Base-by-base conservation (phyloP, 768 basidiomycete species). In the Gymnopilus dilepis region DNA sequence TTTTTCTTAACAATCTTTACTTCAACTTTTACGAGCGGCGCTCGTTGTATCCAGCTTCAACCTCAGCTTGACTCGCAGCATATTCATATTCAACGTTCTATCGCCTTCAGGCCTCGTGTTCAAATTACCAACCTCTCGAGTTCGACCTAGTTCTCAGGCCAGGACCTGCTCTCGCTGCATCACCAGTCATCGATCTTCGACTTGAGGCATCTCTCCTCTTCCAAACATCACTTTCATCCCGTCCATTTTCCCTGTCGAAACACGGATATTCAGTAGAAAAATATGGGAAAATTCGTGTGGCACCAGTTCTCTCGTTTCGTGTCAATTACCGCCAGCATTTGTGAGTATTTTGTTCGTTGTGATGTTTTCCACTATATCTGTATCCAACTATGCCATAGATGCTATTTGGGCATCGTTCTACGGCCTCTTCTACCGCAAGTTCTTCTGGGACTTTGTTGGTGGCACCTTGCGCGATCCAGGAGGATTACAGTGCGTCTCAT, bases 371-470 rank as follows among this genome's bases (percentile, higher is more conserved):
- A 58, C 17, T n/a, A 28, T n/a, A 19, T 31, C 48, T n/a, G 34
- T 50, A 13, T 48, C 61, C 56, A 7, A 37, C 33, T 53, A 3
- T 47, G 22, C 13, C 6, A 24, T 62, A 94, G 92, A 92, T 73
- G 85, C 87, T 59, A 78, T 94, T 8, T 94, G 92, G 93, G 88
- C 91, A 11, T 80, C 84, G 30, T 88, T 91, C 76, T 96, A 85
- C 77, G 95, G 88, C 17, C 73, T 95, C 15, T 78, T 90, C 67
- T 95, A 87, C 78, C 91, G 94, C 74, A 97, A 97, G 78, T 97
- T 94, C 84, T 95, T 97, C 78, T 97, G 92, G 91, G 95, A 97
- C 78, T 94, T 97, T 71, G 78, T 94, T 15, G 88, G 86, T 61
- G 94, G 91, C 42, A 88, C 82, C 58, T 72, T 93, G 59, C 89